Conservation (phyloP, 306 rosid species). For the Lathyrus oleraceus region DNA sequence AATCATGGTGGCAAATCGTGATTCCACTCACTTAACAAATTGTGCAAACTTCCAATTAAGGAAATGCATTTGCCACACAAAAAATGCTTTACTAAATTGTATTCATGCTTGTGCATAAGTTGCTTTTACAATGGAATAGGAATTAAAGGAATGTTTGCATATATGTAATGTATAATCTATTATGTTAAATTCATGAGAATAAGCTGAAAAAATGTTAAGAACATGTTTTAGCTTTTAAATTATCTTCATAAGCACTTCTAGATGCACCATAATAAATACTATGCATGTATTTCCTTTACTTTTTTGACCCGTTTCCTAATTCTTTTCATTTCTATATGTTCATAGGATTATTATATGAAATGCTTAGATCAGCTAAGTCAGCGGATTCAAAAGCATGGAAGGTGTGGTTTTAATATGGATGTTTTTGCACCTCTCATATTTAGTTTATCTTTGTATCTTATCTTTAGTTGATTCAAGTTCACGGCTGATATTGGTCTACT, state of each 20-base stretch:
- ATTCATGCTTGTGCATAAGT: neutral
- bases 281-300: slow-evolving; percentile 11
- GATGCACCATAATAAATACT: neutral
- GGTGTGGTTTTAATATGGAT: slow-evolving; percentile 46
- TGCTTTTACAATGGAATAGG: neutral
- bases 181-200: neutral
- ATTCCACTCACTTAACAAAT: neutral
- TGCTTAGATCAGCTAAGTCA: slow-evolving; percentile 85
- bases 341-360: slow-evolving; percentile 71
- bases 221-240: neutral
- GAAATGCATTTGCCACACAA: neutral
- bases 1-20: neutral
- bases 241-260: neutral
- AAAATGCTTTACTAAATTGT: neutral
- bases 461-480: slow-evolving; percentile 5
- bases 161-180: slow-evolving; percentile 4
- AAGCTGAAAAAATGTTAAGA: neutral
- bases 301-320: neutral
- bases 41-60: neutral
- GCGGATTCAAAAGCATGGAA: slow-evolving; percentile 85
- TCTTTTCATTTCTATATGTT: slow-evolving; percentile 24
- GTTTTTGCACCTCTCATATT: neutral
- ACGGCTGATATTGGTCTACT: slow-evolving; percentile 1
- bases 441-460: slow-evolving; percentile 15
- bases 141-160: neutral